Evolutionary conservation across 257 asterid genomes (phyloP), one percentile per base, ranked within the genome.

Genomic region (Capsicum chinense): DNA sequence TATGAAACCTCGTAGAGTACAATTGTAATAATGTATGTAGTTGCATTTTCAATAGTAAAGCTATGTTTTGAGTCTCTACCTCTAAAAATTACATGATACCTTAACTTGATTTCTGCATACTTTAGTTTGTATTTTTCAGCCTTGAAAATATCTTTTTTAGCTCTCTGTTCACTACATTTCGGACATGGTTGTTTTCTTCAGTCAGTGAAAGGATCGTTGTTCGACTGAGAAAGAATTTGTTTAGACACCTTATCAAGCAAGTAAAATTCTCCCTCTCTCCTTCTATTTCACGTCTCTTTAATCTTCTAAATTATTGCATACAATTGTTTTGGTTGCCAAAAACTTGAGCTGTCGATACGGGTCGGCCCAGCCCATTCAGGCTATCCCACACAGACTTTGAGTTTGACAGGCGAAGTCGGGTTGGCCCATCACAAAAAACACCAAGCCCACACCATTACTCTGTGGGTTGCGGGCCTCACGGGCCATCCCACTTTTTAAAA

Each of bases 191-290:
- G 88, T 93, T 93, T 84, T 88, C 92, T 48, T 86, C 97, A 42
- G 92, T 95, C 59, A 93, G 97, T 64, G 95, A 93, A 89, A 90
- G 93, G 87, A 94, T 93, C 84, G 95, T 92, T 80, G 92, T 92
- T 83, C 88, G 93, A 9, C 78, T 86, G 21, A 21, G 21, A 21
- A 21, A 21, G 21, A 21, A 21, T 21, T 21, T 21, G 21, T 21
- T 21, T 21, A 86, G 93, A 62, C 95, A 92, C 86, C 95, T 93
- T 79, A 66, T 93, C 86, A 86, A 86, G 80, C 97, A 93, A 88
- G 97, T 93, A 93, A 90, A 86, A 42, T 44, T 59, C 83, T 85
- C 37, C 14, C 21, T 21, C 71, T 52, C 62, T 64, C 79, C 33
- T 70, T 6, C 12, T 62, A 26, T 10, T 54, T 10, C 5, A 47